Evolutionary conservation across 2,329 filamentous ascomycete genomes (phyloP), one percentile per base, ranked within the genome.

Genomic region (Sclerotinia minor): DNA sequence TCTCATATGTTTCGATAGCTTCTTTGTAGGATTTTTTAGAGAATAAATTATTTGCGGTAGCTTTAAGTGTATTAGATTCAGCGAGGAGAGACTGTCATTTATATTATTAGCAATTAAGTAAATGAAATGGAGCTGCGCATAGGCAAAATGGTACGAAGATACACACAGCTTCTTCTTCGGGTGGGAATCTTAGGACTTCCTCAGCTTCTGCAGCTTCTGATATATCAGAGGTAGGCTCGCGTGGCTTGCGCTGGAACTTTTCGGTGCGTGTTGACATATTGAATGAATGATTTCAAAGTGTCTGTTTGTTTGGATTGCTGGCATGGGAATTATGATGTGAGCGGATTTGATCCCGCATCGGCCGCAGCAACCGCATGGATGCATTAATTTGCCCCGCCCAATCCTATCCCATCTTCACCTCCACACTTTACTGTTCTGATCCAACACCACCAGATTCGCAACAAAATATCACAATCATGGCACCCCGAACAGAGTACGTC

Each of bases 1-100:
- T 87, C 75, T 93, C 89, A 80, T 98, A 98, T 69, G 86, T 89
- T 72, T 88, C 85, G 70, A 98, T 89, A 52, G 94, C 94, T 70
- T 89, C 87, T 67, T 89, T 85, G 79, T 90, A 95, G 70, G 88
- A 86, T 53, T 86, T 85, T 3, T 86, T 84, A 0, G 84, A 82
- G 79, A 97, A 98, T n/a, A 93, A 84, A 6, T 84, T 79, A 76
- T 97, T 98, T 19, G 92, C 94, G 67, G 88, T 83, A 2, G 85
- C 76, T 79, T 97, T 97, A 74, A 89, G 87, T 1, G 83, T 77
- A 73, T 90, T 89, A 4, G 92, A 92, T 78, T 94, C 87, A 61
- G 82, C 78, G 26, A 96, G 78, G 21, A 97, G 86, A 49, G 82
- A 80, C 89, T 92, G 69, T 68, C 35, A 50, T 49, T 26, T 47